Base-by-base conservation (phyloP, 805 yeast species). In the Nakazawaea wickerhamii region DNA sequence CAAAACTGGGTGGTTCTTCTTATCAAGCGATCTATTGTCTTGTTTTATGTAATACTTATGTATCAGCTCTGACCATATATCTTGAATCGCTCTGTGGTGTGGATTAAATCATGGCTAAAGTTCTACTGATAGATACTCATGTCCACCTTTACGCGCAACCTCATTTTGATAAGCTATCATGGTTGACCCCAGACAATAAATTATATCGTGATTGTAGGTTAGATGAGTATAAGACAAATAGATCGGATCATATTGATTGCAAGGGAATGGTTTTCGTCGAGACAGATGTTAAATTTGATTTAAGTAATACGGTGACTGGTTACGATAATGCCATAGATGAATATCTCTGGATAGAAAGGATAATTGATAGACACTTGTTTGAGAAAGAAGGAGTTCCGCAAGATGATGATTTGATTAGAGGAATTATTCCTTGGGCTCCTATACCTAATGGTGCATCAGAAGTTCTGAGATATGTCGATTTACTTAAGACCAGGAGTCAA, bases 371-470 rank as follows among this genome's bases (percentile, higher is more conserved):
- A 5, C 27, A 27, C 5, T 21, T 40, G 5, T 10, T 27, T 9
- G 37, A 28, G 10, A 45, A 45, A 47, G 55, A 40, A 47, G 45
- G 32, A 30, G 52, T 17, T 38, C 45, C 25, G 9, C 21, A 23
- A 23, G 36, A 42, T 14, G 27, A 37, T 38, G 32, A 50, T 48
- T 25, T 45, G 20, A 32, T 54, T 4, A 54, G 52, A 30, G 71
- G 57, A 3, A 50, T 68, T 7, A 50, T 71, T n/a, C 72, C 75
- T 1, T 69, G 72, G 73, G 71, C 70, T 1, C 75, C 77, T 5
- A 38, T 69, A 7, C 60, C 64, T 6, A 44, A 53, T 5, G 74
- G 73, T 2, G 34, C 50, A 1, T 44, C 41, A 1, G 39, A 41
- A 9, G 21, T 68, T 31, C 43, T 40, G 14, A 30, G 41, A 7